Evolutionary conservation across 2,329 filamentous ascomycete genomes (phyloP).

Genomic region (Cladorrhinum sp.): DNA sequence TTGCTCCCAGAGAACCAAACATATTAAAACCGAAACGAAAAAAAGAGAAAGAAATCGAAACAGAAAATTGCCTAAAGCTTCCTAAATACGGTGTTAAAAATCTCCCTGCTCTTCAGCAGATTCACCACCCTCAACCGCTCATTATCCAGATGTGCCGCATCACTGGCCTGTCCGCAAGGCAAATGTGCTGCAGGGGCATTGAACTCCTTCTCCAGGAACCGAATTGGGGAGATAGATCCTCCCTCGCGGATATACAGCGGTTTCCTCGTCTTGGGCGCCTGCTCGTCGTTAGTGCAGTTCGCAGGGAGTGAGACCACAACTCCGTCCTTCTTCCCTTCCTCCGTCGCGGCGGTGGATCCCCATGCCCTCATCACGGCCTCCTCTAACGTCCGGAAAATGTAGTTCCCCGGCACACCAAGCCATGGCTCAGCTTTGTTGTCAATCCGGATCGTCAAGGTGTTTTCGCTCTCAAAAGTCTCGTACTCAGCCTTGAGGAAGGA

Average conservation of each 20-base stretch:
- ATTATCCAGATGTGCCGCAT: slow-evolving; percentile 91
- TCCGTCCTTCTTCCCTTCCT: neutral
- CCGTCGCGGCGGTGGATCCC: slow-evolving; percentile 42
- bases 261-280: slow-evolving; percentile 45
- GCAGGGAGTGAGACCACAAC: slow-evolving; percentile 20
- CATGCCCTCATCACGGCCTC: slow-evolving; percentile 81
- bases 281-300: slow-evolving; percentile 23
- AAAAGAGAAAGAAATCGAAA: neutral
- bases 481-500: slow-evolving; percentile 71
- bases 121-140: slow-evolving; percentile 88
- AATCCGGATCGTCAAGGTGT: slow-evolving; percentile 75
- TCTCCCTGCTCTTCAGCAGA: slow-evolving; percentile 84
- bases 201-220: slow-evolving; percentile 94
- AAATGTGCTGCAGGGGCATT: slow-evolving; percentile 85
- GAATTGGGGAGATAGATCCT: slow-evolving; percentile 88
- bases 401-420: slow-evolving; percentile 87
- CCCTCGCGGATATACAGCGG: slow-evolving; percentile 95
- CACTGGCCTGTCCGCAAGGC: slow-evolving; percentile 91
- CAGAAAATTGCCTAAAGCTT: slow-evolving; percentile 43
- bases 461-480: slow-evolving; percentile 70
- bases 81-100: slow-evolving; percentile 82
- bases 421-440: slow-evolving; percentile 94
- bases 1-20: too few relatives aligned
- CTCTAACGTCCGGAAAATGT: slow-evolving; percentile 87
- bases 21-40: too few relatives aligned